These are phyloP conservation scores for Phytophthora sansomeana DNA, from an alignment of 352 stramenopile genomes.

Conservation along the genomic window DNA sequence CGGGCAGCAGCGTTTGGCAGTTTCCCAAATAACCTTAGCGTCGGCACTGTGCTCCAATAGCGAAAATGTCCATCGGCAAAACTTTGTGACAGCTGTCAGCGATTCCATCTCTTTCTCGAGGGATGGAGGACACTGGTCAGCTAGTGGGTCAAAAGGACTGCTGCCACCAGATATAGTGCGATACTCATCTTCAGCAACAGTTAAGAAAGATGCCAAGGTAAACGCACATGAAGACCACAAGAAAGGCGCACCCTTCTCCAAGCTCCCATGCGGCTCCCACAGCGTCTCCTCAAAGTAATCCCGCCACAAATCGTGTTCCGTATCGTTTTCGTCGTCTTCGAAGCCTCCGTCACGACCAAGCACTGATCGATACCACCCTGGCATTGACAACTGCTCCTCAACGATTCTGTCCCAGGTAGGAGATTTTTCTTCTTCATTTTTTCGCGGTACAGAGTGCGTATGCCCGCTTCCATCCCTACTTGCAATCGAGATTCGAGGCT, in stretches of 20 bases:
- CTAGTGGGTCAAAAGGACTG: conserved; percentile 59
- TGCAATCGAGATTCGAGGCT: conserved; percentile 43
- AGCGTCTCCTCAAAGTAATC: conserved; percentile 90
- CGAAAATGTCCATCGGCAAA: conserved; percentile 89
- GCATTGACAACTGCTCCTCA: conserved; percentile 62
- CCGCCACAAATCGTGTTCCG: conserved; percentile 80
- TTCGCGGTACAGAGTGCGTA: conserved; percentile 16
- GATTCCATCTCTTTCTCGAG: conserved; percentile 88
- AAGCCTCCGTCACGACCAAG: conserved; percentile 71
- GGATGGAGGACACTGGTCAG: conserved; percentile 62
- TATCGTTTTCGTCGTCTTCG: conserved; percentile 55
- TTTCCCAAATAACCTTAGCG: conserved; percentile 91
- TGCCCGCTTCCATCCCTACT: conserved; percentile 33
- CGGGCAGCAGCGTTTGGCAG: conserved; percentile 83
- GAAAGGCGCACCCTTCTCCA: conserved; percentile 88
- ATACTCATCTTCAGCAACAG: conserved; percentile 72
- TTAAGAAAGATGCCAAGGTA: conserved; percentile 80
- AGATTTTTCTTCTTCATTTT: conserved; percentile 28
- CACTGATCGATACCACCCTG: conserved; percentile 77
- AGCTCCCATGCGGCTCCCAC: conserved; percentile 86
- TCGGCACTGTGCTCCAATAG: conserved; percentile 86
- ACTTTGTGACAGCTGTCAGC: conserved; percentile 80
- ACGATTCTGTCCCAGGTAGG: conserved; percentile 66
- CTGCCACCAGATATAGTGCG: conserved; percentile 21
- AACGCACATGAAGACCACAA: conserved; percentile 88